Percentiles rank a stretch among this genome's conserved stretches.
phyloP scores from a whole-genome alignment of 441 rosid genomes.

The Adansonia rubrostipa region DNA sequence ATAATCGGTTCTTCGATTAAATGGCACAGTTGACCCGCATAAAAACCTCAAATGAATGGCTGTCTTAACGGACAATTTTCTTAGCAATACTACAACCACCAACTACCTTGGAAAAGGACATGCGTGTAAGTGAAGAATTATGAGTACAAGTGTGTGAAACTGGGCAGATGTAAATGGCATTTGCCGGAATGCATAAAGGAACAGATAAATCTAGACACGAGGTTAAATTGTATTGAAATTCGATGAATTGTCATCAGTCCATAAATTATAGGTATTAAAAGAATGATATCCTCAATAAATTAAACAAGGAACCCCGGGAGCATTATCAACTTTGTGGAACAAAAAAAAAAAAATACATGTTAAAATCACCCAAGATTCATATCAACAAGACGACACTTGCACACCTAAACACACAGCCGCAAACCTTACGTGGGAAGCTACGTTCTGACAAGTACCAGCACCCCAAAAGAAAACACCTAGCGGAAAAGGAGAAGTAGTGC shows the following conservation, averaged over 20 bases:
- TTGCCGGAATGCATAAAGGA: not conserved
- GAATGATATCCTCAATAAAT: conserved; percentile 46
- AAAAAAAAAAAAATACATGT: conserved; percentile 25
- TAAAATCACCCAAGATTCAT: conserved; percentile 39
- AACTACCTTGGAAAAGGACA: not conserved
- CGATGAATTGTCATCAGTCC: conserved; percentile 38
- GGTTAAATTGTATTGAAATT: conserved; percentile 37
- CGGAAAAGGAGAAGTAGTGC: conserved; percentile 34
- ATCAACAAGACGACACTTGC: conserved; percentile 42
- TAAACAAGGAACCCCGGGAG: conserved; percentile 30
- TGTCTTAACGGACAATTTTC: not conserved
- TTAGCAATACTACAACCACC: not conserved
- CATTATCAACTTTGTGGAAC: conserved; percentile 19
- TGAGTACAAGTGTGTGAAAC: not conserved
- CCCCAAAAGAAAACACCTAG: conserved; percentile 34
- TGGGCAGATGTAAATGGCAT: not conserved
- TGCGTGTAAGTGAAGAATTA: not conserved
- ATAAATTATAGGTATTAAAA: conserved; percentile 43
- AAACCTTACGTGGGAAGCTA: conserved; percentile 32
- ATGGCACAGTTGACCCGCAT: not conserved
- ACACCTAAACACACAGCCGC: conserved; percentile 44
- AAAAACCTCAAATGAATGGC: not conserved
- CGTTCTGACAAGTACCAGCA: conserved; percentile 24
- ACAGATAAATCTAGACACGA: not conserved
- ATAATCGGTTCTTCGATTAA: no score